Evolutionary conservation across 2,329 filamentous ascomycete genomes (phyloP), one percentile per base, ranked within the genome.

Genomic region (Penicillium sp.): DNA sequence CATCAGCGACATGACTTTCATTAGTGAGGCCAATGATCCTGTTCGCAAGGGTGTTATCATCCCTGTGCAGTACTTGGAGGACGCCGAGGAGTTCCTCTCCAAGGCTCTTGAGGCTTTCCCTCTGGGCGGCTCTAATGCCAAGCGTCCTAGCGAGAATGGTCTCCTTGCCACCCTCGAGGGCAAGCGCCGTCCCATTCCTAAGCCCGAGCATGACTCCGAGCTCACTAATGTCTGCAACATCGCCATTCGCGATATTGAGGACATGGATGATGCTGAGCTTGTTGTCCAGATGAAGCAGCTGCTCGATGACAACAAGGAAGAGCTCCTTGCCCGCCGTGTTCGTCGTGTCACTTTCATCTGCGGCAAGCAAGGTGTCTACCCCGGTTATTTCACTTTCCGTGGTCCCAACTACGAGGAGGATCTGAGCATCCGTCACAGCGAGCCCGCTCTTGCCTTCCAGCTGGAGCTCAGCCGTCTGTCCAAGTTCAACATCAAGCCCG

Each of bases 341-440:
- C 91, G 94, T 61, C 90, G 94, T 63, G 78, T 99, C 53, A 97
- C 92, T 46, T 97, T 99, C 79, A 94, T 97, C 73, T 97, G 92
- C 70, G 94, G 94, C 79, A 91, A 87, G 70, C 91, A 99, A 69
- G 94, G 92, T 51, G 91, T 90, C 13, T 96, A 97, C 74, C 94
- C 93, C 19, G 91, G 90, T 44, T 97, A 99, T 83, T 97, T 90
- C 82, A 99, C 94, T 40, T 99, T 97, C 90, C 89, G 94, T 71
- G 93, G 93, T 6, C 93, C 94, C 27, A 78, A 80, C 47, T 99
- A 96, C 74, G 81, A 85, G 48, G 94, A 99, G 76, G 94, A 99
- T 68, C 85, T 90, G 74, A 96, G 89, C 74, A 97, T 99, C 70
- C 93, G 94, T 79, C 93, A 99, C 81, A 95, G 85, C 61, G 94